These are phyloP conservation scores for Rubia yunnanensis DNA, from an alignment of 257 asterid genomes.

Conservation along the genomic window DNA sequence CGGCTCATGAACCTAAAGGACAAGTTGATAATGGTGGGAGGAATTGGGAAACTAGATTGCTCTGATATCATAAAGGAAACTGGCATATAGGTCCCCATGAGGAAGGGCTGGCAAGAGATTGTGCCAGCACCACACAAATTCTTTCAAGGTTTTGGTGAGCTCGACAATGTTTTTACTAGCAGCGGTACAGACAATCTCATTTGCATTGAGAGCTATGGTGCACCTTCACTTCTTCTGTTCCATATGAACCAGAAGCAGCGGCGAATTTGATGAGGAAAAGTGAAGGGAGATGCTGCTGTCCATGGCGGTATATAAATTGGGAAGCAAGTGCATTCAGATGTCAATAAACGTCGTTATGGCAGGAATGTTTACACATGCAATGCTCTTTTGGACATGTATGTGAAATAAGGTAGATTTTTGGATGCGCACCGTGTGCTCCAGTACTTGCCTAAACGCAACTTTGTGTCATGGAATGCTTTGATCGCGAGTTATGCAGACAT, in stretches of 20 bases:
- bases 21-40: slow-evolving; percentile 87
- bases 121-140: slow-evolving; percentile 74
- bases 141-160: slow-evolving; percentile 94
- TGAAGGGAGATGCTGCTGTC: slow-evolving; percentile 54
- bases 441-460: slow-evolving; percentile 49
- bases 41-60: slow-evolving; percentile 75
- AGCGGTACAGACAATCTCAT: slow-evolving; percentile 70
- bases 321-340: slow-evolving; percentile 55
- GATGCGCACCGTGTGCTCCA: slow-evolving; percentile 51
- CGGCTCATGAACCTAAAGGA: slow-evolving; percentile 80
- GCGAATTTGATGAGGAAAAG: slow-evolving; percentile 65
- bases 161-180: slow-evolving; percentile 90
- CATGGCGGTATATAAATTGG: slow-evolving; percentile 35
- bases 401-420: slow-evolving; percentile 46
- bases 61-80: slow-evolving; percentile 82
- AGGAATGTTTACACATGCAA: slow-evolving; percentile 60
- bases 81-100: slow-evolving; percentile 67
- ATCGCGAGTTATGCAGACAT: too few species aligned
- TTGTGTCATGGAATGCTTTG: slow-evolving; percentile 85
- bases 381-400: slow-evolving; percentile 72
- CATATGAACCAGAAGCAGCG: slow-evolving; percentile 53
- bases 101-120: slow-evolving; percentile 70
- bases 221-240: slow-evolving; percentile 69
- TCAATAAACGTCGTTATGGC: slow-evolving; percentile 50
- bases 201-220: slow-evolving; percentile 88